Evolutionary conservation across 805 yeast species (phyloP), one percentile per base, ranked within the genome.

Genomic region (Kregervanrija pseudodelftensis): DNA sequence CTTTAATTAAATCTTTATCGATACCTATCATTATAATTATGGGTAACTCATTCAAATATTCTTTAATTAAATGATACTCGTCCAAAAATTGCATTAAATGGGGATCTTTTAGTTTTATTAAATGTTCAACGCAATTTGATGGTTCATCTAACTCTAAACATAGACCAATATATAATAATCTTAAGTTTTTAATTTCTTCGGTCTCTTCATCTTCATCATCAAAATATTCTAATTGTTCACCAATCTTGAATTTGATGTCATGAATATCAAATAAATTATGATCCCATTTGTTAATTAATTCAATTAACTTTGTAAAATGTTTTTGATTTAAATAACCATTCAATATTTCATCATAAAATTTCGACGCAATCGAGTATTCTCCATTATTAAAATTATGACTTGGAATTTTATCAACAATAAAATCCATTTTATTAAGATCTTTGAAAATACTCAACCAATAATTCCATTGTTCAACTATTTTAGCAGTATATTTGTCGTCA

Each of bases 61-160:
- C 69, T 0, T 72, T 61, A 36, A 90, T 61, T 30, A 91, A 63
- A 54, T 88, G 91, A 56, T 82, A 72, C 33, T 72, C 67, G 10
- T 80, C 67, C 40, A 89, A 65, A 44, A 87, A 75, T 34, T 73
- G 69, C 37, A 90, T 58, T 0, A 80, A 73, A 12, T 72, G 54
- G 0, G 68, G 57, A 57, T 85, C 89, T 49, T 73, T 68, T 28
- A 83, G 61, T 13, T 59, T 60, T 11, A 86, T 69, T 51, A 86
- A 66, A 56, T 83, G 89, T 0, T 70, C 70, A 8, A 84, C 78
- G 2, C 96, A 90, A 32, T 70, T 69, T 2, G 67, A 65, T 2
- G 83, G 83, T 37, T 81, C 82, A 31, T 75, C 73, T 0, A 78
- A 64, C 41, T 72, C 69, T 10, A 82, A 64, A 53, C 82, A 82